Base-by-base conservation (phyloP, 2,329 filamentous ascomycete species). In the Penicillium sp. region DNA sequence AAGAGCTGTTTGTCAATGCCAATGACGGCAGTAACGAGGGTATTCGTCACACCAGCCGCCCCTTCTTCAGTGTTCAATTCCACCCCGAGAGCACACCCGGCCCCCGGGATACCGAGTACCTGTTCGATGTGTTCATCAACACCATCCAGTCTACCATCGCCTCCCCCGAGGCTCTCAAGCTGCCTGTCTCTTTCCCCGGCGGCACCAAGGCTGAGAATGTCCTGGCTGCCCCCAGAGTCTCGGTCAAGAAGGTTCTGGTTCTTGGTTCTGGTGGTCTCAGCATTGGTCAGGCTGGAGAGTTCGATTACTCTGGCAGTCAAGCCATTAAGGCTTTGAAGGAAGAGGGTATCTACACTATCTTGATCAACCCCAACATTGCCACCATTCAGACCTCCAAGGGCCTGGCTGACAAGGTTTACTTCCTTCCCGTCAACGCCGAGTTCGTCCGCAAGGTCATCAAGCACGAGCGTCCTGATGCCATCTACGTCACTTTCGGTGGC, bases 51-150 rank as follows among this genome's bases (percentile, higher is more conserved):
- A 79, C 83, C 46, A 84, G 80, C 72, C 89, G 87, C 68, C 94
- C 94, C 49, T 95, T 93, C 79, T 99, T 99, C 82, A 97, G 91
- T 80, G 94, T 97, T n/a, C 94, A 99, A 72, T 99, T 99, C 79
- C 94, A 99, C 71, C 94, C 94, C 0, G 94, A 99, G 76, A 96
- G 92, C 79, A 95, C 91, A 1, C 94, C 94, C 3, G 94, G 94
- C 55, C 94, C 94, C 49, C 85, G 91, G 35, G 94, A 99, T 72
- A 99, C 94, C 29, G 94, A 99, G 73, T 97, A 90, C 71, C 82
- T 99, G 27, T 99, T 99, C 62, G 92, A 99, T 74, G 91, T 97
- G 60, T 99, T 99, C 79, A 89, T 99, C 70, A 79, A 88, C 76
- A 89, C 91, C 21, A 90, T 97, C 63, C 79, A 84, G 69, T 82